Base-by-base conservation (phyloP, 495 filamentous ascomycete genomes). In the Daldinia concentrica region DNA sequence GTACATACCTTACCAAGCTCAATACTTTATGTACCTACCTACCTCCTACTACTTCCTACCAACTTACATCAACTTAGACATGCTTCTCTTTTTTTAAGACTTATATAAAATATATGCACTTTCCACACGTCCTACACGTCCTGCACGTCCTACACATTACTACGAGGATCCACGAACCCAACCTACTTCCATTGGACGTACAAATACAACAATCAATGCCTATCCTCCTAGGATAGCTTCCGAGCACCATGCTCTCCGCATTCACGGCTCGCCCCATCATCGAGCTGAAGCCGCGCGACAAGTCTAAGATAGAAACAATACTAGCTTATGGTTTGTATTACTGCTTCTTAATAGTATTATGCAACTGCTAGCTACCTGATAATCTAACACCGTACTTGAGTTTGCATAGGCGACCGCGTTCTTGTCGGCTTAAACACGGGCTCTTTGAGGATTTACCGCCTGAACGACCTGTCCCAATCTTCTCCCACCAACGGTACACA, bases 211-310 rank as follows among this genome's bases (percentile, higher is more conserved):
- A 30, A 30, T 54, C 57, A 68, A 68, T 64, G 66, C 41, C 24
- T 55, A 69, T 69, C 67, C 19, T 39, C 14, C 48, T 17, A 39
- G 36, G 66, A 36, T 71, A 74, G 58, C 51, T 55, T 64, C 24
- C 30, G 62, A 67, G 71, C 71, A 84, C 84, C 83, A 99, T 99
- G 95, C 90, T 98, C 81, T 97, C 95, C 82, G 95, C 96, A 79
- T 99, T 99, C 83, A 95, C 90, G 71, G 93, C 95, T 86, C 92
- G 92, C 77, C 92, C 96, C 69, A 92, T 98, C 75, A 90, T 98
- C 85, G 95, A 99, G 90, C 91, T 99, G 68, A 94, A 91, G 82
- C 89, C 89, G 76, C 90, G 93, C 76, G 95, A 98, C 86, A 97
- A 94, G 82, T 96, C 92, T 54, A 92, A 89, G 85, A 97, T 99